Base-by-base conservation (phyloP, 1,284 basidiomycete species). In the Malassezia obtusa region DNA sequence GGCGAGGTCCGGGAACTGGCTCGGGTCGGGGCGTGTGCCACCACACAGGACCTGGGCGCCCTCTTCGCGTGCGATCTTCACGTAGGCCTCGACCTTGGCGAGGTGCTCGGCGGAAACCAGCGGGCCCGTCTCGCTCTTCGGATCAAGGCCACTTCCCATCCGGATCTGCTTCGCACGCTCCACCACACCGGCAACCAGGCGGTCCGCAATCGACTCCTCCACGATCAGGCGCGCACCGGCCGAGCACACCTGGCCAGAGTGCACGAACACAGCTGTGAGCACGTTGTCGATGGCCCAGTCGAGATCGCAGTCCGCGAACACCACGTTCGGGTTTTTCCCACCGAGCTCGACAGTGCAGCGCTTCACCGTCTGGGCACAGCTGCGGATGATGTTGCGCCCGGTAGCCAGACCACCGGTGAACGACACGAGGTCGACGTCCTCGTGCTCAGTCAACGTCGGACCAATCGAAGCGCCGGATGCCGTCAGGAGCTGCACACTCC, bases 221-320 rank as follows among this genome's bases (percentile, higher is more conserved):
- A 73, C 70, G 35, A 73, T 72, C 45, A 73, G 52, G 2, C 71
- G 56, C 21, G 71, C 63, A 22, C 69, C 71, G 1, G 65, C 62
- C 14, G 65, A 69, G 64, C 71, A 73, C 5, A 73, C 71, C 45
- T 73, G 71, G n/a, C 71, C 71, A 2, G 68, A 69, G 48, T 73
- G 71, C 35, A 67, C 44, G 43, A 73, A 73, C 6, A 72, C 68
- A 4, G 62, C 69, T 2, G 71, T 73, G n/a, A 61, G 50, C 11
- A 72, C 69, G 21, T 62, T 66, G 56, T 73, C 71, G 41, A 71
- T 63, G 14, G 68, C 71, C 61, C 63, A 58, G 8, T 71, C 69
- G 25, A 73, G 53, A 35, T 69, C 68, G 43, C 62, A 64, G 46
- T 73, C 71, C 4, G 61, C 68, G 60, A 73, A 73, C 21, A 73